Evolutionary conservation across 1,284 basidiomycete genomes (phyloP).

Genomic region (Cutaneotrichosporon sp.): DNA sequence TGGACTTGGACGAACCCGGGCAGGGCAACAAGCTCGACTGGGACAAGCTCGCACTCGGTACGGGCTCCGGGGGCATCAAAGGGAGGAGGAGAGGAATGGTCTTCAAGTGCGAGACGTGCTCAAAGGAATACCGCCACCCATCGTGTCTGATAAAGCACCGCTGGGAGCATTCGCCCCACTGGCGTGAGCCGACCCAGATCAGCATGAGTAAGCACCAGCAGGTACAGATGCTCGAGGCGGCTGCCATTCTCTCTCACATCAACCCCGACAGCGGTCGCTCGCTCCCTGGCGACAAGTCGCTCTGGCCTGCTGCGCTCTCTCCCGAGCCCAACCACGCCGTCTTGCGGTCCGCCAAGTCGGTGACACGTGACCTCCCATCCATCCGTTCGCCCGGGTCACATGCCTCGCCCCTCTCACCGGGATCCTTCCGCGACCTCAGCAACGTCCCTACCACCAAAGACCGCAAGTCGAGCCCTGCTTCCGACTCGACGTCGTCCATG

Average conservation of each 20-base stretch:
- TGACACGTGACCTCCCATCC: constrained; percentile 42
- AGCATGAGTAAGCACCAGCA: constrained; percentile 96
- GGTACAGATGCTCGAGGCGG: constrained; percentile 94
- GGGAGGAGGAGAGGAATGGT: constrained; percentile 71
- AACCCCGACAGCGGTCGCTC: constrained; percentile 65
- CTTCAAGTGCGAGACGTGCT: constrained; percentile 88
- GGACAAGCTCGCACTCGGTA: constrained; percentile 49
- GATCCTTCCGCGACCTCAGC: constrained; percentile 36
- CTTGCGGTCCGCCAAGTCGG: constrained; percentile 33
- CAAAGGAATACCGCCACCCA: constrained; percentile 92
- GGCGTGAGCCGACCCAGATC: constrained; percentile 93
- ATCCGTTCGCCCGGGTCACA: constrained; percentile 41
- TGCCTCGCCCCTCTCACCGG: constrained; percentile 41
- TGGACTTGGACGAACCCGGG: constrained; percentile 37
- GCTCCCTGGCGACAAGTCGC: constrained; percentile 84
- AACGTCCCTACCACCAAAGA: constrained; percentile 30
- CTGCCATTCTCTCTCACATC: constrained; percentile 86
- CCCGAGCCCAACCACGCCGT: constrained; percentile 46
- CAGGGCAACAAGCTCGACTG: constrained; percentile 24
- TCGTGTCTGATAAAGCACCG: constrained; percentile 94
- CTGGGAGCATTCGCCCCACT: constrained; percentile 96
- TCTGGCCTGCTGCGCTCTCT: constrained; percentile 61
- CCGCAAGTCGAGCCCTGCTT: constrained; percentile 41
- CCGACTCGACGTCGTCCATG: constrained; percentile 48
- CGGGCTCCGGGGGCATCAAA: constrained; percentile 52